A percentile compares a stretch with the other conserved stretches of the same genome.
Evolutionary conservation across 495 filamentous ascomycete genomes (phyloP).

Genomic region (Trichocladium uniseriatum): DNA sequence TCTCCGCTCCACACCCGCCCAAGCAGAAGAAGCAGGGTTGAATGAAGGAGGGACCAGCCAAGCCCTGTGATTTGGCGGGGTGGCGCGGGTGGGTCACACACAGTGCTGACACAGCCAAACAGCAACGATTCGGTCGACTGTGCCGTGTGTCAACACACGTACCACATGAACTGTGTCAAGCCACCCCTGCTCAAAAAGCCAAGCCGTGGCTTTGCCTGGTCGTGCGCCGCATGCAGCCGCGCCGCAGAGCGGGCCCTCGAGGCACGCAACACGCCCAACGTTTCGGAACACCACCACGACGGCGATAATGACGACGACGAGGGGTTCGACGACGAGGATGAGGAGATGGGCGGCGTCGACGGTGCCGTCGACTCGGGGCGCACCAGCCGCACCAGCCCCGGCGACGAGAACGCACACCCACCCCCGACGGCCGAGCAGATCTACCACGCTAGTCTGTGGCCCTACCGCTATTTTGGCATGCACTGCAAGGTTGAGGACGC

Average conservation of each 20-base stretch:
- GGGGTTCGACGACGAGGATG: slow-evolving; percentile 62
- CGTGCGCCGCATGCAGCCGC: slow-evolving; percentile 89
- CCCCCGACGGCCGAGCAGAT: slow-evolving; percentile 83
- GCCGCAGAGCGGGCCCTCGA: slow-evolving; percentile 89
- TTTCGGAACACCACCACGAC: slow-evolving; percentile 28
- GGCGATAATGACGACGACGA: slow-evolving; percentile 30
- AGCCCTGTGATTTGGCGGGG: slow-evolving; percentile 15
- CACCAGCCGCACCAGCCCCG: slow-evolving; percentile 50
- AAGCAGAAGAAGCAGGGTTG: too few species aligned
- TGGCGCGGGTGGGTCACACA: too few species aligned
- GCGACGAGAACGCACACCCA: slow-evolving; percentile 45
- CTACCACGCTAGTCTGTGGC: slow-evolving; percentile 88
- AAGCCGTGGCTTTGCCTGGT: slow-evolving; percentile 95
- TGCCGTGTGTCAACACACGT: slow-evolving; percentile 86
- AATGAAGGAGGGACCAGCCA: neutral
- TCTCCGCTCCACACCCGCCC: too few species aligned
- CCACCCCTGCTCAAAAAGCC: slow-evolving; percentile 93
- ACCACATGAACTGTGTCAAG: slow-evolving; percentile 97
- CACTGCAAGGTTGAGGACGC: slow-evolving; percentile 96
- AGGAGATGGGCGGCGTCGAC: slow-evolving; percentile 65
- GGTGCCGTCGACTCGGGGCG: slow-evolving; percentile 56
- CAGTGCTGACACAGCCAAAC: slow-evolving; percentile 27
- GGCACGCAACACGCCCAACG: slow-evolving; percentile 72
- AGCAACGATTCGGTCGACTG: slow-evolving; percentile 95
- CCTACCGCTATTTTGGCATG: slow-evolving; percentile 89